Evolutionary conservation across 2,329 filamentous ascomycete genomes (phyloP), one percentile per base, ranked within the genome.

Genomic region (Leptosphaerulina australis): DNA sequence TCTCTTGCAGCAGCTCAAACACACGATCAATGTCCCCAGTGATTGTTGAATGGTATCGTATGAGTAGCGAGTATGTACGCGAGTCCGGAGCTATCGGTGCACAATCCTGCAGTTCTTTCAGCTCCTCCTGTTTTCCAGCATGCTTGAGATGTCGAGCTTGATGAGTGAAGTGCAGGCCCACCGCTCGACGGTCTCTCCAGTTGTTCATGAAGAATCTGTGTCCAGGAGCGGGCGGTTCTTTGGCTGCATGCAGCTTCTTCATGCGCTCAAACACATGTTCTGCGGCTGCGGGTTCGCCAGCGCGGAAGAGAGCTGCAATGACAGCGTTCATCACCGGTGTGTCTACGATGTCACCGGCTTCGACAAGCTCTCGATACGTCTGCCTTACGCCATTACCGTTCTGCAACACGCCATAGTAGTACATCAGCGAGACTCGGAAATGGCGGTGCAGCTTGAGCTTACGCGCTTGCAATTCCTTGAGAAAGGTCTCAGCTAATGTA

Each of bases 251-350:
- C 21, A 84, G 77, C 2, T 74, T 74, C 70, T 91, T 92, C 92
- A 99, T 97, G 53, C 86, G 85, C 49, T 84, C 77, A 64, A 97
- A 97, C 9, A 96, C 84, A 52, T 88, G 81, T 60, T 93, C 86
- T 2, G 92, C 94, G 0, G 90, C 86, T 5, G 80, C 76, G 29
- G 87, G 83, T 66, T 99, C 92, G 30, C 88, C 87, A 11, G 87
- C 86, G 47, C 85, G 81, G 33, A 97, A 79, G 15, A 97, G 81
- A 1, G 91, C 86, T 0, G 85, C 81, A 55, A 97, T 89, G 63
- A 97, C 85, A 61, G 88, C 90, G 67, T 97, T 97, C 70, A 97
- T 80, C 11, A 91, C 88, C 2, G 88, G 80, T 0, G 90, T 92
- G 70, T 97, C 93, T 46, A 99, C 86, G 55, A 97, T 86, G 70